A percentile compares a stretch with the other conserved stretches of the same genome.
Conservation (phyloP, 2,329 filamentous ascomycete genomes). For the Cladosporium sp. region DNA sequence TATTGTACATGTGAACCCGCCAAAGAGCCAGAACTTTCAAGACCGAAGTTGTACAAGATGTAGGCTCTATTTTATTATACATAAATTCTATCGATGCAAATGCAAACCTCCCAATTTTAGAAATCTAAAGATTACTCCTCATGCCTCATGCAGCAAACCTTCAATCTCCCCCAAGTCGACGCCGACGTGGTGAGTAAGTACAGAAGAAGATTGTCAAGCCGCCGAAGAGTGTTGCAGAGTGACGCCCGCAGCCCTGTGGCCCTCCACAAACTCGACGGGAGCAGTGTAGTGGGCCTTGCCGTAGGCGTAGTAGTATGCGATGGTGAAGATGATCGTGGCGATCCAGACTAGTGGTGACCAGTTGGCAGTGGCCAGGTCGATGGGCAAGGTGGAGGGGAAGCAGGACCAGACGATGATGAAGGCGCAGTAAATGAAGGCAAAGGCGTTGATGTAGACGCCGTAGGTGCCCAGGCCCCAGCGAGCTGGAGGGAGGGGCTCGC, state of each 20-base stretch:
- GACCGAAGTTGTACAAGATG: too few relatives aligned
- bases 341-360: conserved; percentile 30
- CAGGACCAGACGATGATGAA: conserved; percentile 30
- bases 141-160: neutral
- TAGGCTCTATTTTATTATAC: too few relatives aligned
- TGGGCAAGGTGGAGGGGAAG: conserved; percentile 27
- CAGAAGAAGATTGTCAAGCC: conserved; percentile 7
- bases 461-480: conserved; percentile 22
- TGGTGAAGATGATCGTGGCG: conserved; percentile 23
- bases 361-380: conserved; percentile 24
- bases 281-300: conserved; percentile 27
- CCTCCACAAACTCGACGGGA: conserved; percentile 27
- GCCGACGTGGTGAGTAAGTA: neutral
- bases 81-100: too few relatives aligned
- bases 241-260: conserved; percentile 21
- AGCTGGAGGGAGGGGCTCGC: conserved; percentile 20
- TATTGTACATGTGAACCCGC: too few relatives aligned
- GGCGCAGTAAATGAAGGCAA: conserved; percentile 23
- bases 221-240: conserved; percentile 18
- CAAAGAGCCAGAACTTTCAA: too few relatives aligned
- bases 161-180: neutral
- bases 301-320: conserved; percentile 25
- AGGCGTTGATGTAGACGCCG: conserved; percentile 25
- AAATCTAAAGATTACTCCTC: neutral
- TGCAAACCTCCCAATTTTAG: too few relatives aligned